Base-by-base conservation (phyloP, 2,329 filamentous ascomycete genomes). In the Alternaria gaisen region DNA sequence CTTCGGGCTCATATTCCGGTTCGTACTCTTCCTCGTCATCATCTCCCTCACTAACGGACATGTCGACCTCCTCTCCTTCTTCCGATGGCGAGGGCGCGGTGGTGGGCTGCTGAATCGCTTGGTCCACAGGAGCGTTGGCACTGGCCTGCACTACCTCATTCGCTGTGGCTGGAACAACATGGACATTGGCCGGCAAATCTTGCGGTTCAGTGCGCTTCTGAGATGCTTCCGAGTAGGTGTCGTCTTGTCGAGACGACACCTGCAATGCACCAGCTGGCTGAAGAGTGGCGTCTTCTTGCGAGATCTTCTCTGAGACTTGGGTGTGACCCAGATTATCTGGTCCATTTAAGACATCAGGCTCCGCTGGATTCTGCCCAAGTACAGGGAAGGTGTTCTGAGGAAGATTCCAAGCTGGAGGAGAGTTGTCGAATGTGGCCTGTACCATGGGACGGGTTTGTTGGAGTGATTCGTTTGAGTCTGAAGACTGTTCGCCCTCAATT, bases 11-110 rank as follows among this genome's bases (percentile, higher is more conserved):
- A 55, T 78, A 77, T 53, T 61, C 58, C 48, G 58, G 58, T 18
- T 61, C 57, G 30, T 60, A 56, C 56, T 75, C 74, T 46, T 53
- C 71, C n/a, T 68, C 67, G 18, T 69, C 70, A 9, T 63, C 66
- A 53, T 69, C 67, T 12, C 64, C 68, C 51, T 70, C 67, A 10
- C 68, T 76, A 48, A 73, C 70, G 8, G 76, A 77, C 75, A 77
- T 78, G 30, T 72, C 73, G 3, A 77, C 64, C 28, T 79, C 75
- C 16, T 79, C 75, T 12, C 71, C 72, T 58, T 76, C 73, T 59
- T 76, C 75, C 28, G 71, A 73, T 4, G 65, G 66, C 30, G 74
- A 73, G 9, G 42, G 55, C 4, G 54, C 56, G 34, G 40, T 50
- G 22, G 41, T 52, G 1, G 30, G 40, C 18, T 61, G 34, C 16